Base-by-base conservation (phyloP, 306 rosid genomes). In the Cicer bijugum region DNA sequence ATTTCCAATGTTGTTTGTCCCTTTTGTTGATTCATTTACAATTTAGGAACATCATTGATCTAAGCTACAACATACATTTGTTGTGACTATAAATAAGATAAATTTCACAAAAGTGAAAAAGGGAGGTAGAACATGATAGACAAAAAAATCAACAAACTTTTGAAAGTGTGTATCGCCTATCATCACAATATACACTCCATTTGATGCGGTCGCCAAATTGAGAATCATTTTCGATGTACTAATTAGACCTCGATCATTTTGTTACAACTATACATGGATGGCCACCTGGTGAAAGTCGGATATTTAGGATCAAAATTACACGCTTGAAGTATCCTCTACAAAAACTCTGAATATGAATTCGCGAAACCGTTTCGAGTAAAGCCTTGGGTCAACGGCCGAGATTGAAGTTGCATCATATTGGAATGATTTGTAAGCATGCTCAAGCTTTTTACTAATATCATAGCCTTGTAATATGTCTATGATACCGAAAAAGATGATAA, bases 331-430 rank as follows among this genome's bases (percentile, higher is more conserved):
- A 83, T 91, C 97, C 71, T 94, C 97, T 81, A 90, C 82, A 80
- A 94, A 94, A 81, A 91, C 77, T 88, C 85, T 88, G 90, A 82
- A 94, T 86, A 94, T 80, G 87, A 94, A 94, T 82, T 92, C 99
- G 1, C 97, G 97, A 78, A 94, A 94, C 3, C 99, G 95, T 81
- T 67, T 91, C 0, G 99, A 89, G 83, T 94, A 94, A 69, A 81
- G 96, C 84, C 89, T 94, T 9, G 99, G 99, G 90, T 94, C 99
- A 38, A 94, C 97, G 4, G 99, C 96, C 5, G 99, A 94, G 77
- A 94, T 94, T 40, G 93, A 82, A 1, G 97, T 86, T 45, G 96
- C 82, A 44, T 91, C 99, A 33, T 84, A 90, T 23, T 94, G 99
- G 77, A 94, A 38, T 28, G 99, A 91, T 79, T 94, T 94, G 90